Percentiles rank a stretch among this genome's conserved stretches.
Evolutionary conservation across 306 rosid genomes (phyloP).

Genomic region (Castanopsis chinensis): DNA sequence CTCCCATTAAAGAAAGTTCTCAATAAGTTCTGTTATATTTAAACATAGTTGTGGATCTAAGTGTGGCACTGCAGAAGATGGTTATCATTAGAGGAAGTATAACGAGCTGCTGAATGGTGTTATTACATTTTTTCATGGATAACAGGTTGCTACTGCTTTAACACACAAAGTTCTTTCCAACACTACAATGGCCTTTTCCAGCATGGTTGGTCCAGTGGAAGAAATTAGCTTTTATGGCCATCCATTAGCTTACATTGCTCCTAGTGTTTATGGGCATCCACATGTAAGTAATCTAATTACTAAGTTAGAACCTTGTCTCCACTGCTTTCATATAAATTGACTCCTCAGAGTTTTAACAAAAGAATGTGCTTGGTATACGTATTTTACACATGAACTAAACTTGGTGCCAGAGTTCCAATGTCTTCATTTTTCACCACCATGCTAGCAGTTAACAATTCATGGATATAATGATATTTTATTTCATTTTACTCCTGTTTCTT

Average conservation of each 20-base stretch:
- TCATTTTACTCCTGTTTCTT: too few relatives aligned
- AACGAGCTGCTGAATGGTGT: not conserved
- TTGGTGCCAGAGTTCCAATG: too few relatives aligned
- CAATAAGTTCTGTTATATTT: too few relatives aligned
- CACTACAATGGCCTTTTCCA: conserved; percentile 55
- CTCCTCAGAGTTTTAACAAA: not conserved
- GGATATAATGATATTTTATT: too few relatives aligned
- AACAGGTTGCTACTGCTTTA: conserved; percentile 41
- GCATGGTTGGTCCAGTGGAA: conserved; percentile 57
- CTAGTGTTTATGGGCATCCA: conserved; percentile 70
- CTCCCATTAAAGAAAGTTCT: too few relatives aligned
- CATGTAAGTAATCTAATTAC: conserved; percentile 31
- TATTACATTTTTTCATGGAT: not conserved
- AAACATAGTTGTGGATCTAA: too few relatives aligned
- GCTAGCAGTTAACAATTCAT: too few relatives aligned
- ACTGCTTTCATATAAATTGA: not conserved
- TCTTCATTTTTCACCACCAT: too few relatives aligned
- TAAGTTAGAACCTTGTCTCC: not conserved
- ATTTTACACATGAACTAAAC: not conserved
- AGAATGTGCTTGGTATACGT: not conserved
- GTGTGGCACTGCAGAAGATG: too few relatives aligned
- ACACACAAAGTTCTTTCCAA: conserved; percentile 40
- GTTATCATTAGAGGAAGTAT: too few relatives aligned
- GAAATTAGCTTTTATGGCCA: conserved; percentile 64
- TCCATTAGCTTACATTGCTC: conserved; percentile 50